Conservation (phyloP, 2,329 filamentous ascomycete genomes). For the Harringtonia aguacate region DNA sequence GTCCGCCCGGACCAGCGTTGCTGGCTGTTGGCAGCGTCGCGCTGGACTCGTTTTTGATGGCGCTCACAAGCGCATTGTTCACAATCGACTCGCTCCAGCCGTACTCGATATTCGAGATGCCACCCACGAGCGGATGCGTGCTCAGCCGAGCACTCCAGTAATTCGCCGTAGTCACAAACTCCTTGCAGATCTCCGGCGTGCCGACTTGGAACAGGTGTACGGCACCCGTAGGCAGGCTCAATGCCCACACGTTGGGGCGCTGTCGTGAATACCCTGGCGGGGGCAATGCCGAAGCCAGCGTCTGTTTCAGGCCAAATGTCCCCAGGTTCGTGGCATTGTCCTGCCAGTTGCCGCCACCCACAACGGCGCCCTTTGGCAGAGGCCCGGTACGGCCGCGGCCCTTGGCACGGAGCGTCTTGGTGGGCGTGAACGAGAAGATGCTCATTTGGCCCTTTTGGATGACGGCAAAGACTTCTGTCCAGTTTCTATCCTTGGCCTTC, state of each 20-base stretch:
- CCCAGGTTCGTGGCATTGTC: slow-evolving; percentile 88
- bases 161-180: slow-evolving; percentile 90
- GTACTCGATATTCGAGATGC: slow-evolving; percentile 94
- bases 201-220: slow-evolving; percentile 98
- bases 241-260: slow-evolving; percentile 84
- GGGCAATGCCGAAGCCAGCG: slow-evolving; percentile 81
- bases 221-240: slow-evolving; percentile 83
- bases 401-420: slow-evolving; percentile 64
- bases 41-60: slow-evolving; percentile 39
- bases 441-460: slow-evolving; percentile 91
- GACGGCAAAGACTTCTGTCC: slow-evolving; percentile 92
- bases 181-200: slow-evolving; percentile 85
- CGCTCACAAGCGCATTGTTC: slow-evolving; percentile 42
- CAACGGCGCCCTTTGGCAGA: slow-evolving; percentile 48
- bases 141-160: slow-evolving; percentile 95
- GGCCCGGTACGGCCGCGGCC: slow-evolving; percentile 40
- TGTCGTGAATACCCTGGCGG: slow-evolving; percentile 87
- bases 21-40: slow-evolving; percentile 13
- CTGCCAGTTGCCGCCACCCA: slow-evolving; percentile 96
- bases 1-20: slow-evolving; percentile 18
- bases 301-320: slow-evolving; percentile 80
- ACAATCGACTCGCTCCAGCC: slow-evolving; percentile 87
- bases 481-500: slow-evolving; percentile 86
- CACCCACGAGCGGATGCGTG: slow-evolving; percentile 84
- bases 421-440: slow-evolving; percentile 83